Base-by-base conservation (phyloP, 2,329 filamentous ascomycete genomes). In the Allantophomopsis cytisporea region DNA sequence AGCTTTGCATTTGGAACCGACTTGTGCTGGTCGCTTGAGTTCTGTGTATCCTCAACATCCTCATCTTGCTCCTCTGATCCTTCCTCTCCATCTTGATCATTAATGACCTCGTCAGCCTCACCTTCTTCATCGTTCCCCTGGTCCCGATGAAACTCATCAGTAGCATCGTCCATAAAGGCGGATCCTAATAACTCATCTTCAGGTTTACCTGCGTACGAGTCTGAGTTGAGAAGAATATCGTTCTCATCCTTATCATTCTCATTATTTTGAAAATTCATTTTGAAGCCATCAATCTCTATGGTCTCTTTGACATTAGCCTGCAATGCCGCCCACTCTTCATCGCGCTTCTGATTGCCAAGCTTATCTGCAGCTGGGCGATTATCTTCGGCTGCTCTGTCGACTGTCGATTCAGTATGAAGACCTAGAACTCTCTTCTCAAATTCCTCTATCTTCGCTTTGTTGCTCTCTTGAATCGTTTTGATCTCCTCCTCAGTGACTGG, bases 401-500 rank as follows among this genome's bases (percentile, higher is more conserved):
- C 23, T 28, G 8, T 5, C 11, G 23, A 8, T 49, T 58, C 57
- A 57, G 57, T 31, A 39, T 45, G 35, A 2, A 77, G 48, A 7
- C 69, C 74, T 34, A 78, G 62, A 13, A 85, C 68, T 12, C 67
- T 60, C 31, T 65, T 67, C 56, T 93, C 81, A 47, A 84, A 84
- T 11, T 71, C 71, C 36, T 81, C 76, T 16, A 87, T 70, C 28
- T 73, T 71, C 14, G 66, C 72, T 45, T 75, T 73, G 42, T 73
- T 77, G 12, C 68, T 68, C 16, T 66, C 71, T 55, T 96, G 89
- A n/a, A 91, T 83, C 11, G 61, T 58, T 14, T 80, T 64, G 45
- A 93, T 84, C 39, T 85, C 69, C 5, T 78, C 70, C 5, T 83
- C 71, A 0, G 72, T 73, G 39, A 96, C 78, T 3, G 91, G 88